phyloP scores from a whole-genome alignment of 2,329 filamentous ascomycete species.

The Tolypocladium paradoxum region DNA sequence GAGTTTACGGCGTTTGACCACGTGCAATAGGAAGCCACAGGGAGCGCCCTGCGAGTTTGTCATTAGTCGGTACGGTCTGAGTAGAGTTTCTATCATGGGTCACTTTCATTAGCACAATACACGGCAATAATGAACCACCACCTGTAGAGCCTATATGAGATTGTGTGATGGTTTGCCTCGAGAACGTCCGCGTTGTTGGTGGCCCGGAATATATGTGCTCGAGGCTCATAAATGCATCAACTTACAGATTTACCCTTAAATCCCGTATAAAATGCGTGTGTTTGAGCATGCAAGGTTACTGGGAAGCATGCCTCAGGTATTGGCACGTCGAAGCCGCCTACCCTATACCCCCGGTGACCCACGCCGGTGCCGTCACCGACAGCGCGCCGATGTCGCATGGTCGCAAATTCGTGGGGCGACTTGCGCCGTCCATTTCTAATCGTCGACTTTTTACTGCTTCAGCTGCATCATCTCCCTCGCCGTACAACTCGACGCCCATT shows the following conservation, averaged over 20 bases:
- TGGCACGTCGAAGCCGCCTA: not conserved
- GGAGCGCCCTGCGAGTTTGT: not conserved
- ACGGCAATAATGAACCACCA: too few relatives aligned
- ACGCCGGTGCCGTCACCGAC: not conserved
- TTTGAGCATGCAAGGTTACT: too few relatives aligned
- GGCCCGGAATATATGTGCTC: too few relatives aligned
- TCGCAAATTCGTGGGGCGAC: not conserved
- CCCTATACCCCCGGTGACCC: not conserved
- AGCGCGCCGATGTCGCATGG: constrained; percentile 6
- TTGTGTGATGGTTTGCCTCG: too few relatives aligned
- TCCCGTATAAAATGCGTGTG: too few relatives aligned
- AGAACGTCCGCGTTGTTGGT: too few relatives aligned
- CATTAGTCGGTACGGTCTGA: not conserved
- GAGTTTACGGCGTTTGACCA: not conserved
- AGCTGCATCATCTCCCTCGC: not conserved
- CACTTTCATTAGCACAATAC: not conserved
- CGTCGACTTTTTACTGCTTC: constrained; percentile 19
- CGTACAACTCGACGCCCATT: not conserved
- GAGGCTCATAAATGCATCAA: too few relatives aligned
- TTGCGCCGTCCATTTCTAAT: constrained; percentile 19
- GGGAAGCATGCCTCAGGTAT: too few relatives aligned
- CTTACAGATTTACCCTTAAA: too few relatives aligned
- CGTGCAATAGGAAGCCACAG: not conserved
- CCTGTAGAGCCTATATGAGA: too few relatives aligned
- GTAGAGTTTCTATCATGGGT: not conserved